Evolutionary conservation across 192 early-diverging fungal species (phyloP).

Genomic region (Gorgonomyces haynaldii): DNA sequence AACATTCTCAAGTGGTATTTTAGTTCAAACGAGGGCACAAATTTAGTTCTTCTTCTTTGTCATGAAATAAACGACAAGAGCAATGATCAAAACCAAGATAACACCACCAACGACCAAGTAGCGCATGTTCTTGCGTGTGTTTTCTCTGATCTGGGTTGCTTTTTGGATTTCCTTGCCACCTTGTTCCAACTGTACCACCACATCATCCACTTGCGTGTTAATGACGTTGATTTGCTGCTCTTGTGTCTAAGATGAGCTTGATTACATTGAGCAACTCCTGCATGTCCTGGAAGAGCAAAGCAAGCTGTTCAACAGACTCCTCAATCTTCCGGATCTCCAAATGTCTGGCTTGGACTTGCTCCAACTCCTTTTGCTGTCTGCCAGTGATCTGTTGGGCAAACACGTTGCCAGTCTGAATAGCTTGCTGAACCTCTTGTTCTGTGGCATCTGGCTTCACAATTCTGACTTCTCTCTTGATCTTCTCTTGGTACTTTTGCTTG

Average conservation of each 20-base stretch:
- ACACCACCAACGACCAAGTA: background rate
- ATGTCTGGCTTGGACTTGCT: constrained; percentile 33
- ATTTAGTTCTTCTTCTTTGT: too few relatives aligned
- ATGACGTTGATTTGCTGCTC: constrained; percentile 9
- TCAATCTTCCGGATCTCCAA: constrained; percentile 27
- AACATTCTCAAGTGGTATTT: too few relatives aligned
- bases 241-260: constrained; percentile 5
- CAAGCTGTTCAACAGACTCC: constrained; percentile 27
- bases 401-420: constrained; percentile 19
- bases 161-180: constrained; percentile 12
- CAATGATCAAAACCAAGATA: constrained; percentile 6
- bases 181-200: constrained; percentile 1
- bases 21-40: too few relatives aligned
- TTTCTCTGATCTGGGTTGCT: constrained; percentile 1
- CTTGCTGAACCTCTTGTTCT: constrained; percentile 22
- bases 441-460: constrained; percentile 25
- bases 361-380: constrained; percentile 15
- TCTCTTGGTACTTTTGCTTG: constrained; percentile 3
- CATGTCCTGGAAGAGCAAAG: constrained; percentile 33
- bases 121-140: constrained; percentile 3
- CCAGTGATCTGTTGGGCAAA: constrained; percentile 28
- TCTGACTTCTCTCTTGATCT: constrained; percentile 11
- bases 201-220: constrained; percentile 5
- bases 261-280: constrained; percentile 27
- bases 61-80: too few relatives aligned